Conservation (phyloP, 441 rosid species). For the Populus hybrid region DNA sequence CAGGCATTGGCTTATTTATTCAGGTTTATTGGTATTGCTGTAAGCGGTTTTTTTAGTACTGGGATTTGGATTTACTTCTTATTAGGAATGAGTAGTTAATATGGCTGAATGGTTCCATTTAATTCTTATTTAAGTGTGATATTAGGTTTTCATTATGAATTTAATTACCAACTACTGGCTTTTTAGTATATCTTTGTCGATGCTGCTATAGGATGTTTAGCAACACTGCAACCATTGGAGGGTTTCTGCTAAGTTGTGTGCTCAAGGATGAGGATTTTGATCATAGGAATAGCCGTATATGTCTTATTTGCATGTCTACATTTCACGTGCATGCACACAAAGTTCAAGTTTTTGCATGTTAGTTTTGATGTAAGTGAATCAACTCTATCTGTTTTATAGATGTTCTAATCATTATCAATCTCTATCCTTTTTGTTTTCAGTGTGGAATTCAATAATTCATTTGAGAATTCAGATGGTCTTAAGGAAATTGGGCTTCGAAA, state of each 20-base stretch:
- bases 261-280: not conserved
- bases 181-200: not conserved
- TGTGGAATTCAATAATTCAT: slow-evolving; percentile 40
- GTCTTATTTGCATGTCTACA: not conserved
- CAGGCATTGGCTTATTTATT: not conserved
- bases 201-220: not conserved
- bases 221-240: too few species aligned
- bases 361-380: not conserved
- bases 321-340: not conserved
- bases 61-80: not conserved
- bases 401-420: not conserved
- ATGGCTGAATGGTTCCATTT: not conserved
- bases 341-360: not conserved
- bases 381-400: not conserved
- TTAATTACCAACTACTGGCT: not conserved
- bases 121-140: not conserved
- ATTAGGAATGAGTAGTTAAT: not conserved
- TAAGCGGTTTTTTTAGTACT: not conserved
- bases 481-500: slow-evolving; percentile 40
- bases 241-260: not conserved
- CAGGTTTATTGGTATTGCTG: not conserved
- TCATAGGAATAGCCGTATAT: not conserved
- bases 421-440: slow-evolving; percentile 23
- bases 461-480: slow-evolving; percentile 37
- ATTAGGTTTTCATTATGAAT: not conserved